Evolutionary conservation across 1,284 basidiomycete species (phyloP), one percentile per base, ranked within the genome.

Genomic region (Schizophyllum amplum): DNA sequence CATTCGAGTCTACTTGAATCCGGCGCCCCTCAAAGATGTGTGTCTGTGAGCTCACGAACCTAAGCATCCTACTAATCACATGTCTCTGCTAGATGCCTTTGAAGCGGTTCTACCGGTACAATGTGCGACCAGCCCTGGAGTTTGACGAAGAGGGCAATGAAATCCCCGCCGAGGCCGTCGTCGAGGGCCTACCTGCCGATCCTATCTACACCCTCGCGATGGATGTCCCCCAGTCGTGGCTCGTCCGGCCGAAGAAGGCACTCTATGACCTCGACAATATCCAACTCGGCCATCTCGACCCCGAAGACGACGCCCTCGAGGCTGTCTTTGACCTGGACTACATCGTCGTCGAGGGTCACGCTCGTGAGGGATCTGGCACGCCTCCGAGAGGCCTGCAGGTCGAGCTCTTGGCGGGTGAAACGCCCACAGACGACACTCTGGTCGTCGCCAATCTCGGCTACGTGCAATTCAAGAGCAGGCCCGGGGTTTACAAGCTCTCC

Each of bases 371-470:
- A 1, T 82, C 81, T 3, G 77, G 79, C 46, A 72, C 74, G 4
- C 85, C 93, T 1, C 92, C 94, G 0, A 81, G 92, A 15, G 93
- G 93, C 4, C 73, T 94, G 1, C 93, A 94, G 66, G 78, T 98
- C 1, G 90, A 97, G 65, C 80, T 96, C 1, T 74, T 80, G 5
- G 74, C 72, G 4, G 72, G 74, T 21, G 71, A 81, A 56, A 24
- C 20, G 9, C 48, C 48, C 11, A 79, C 91, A 5, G 89, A 87
- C 17, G 92, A 95, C 63, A 94, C 92, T 0, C 86, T 84, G 60
- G 88, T 98, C 51, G 93, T 98, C 64, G 94, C 92, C 4, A 99
- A 98, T 67, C 75, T 98, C 7, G 97, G 96, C 2, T 99, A 99
- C 71, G 78, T 98, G 61, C 97, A 99, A 70, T 94, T 99, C 77